These are phyloP conservation scores for Voacanga thouarsii DNA, from an alignment of 257 asterid genomes.

Conservation along the genomic window DNA sequence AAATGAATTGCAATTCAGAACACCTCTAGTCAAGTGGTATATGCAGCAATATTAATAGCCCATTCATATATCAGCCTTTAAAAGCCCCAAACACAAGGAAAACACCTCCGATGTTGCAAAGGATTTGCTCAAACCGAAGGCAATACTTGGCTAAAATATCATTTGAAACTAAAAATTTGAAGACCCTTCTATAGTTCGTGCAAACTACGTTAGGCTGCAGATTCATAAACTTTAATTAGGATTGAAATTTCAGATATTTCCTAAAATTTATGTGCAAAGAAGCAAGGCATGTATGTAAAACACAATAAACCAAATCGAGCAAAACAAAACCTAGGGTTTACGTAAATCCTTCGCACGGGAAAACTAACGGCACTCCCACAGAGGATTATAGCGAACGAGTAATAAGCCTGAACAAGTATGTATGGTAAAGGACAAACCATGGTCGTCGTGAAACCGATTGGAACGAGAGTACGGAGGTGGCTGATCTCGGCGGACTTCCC, in stretches of 20 bases:
- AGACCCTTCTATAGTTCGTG: neutral
- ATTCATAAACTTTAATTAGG: neutral
- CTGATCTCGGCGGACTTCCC: conserved; percentile 85
- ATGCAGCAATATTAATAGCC: neutral
- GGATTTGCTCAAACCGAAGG: neutral
- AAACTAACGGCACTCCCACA: neutral
- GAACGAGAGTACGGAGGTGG: conserved; percentile 68
- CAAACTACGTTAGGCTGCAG: neutral
- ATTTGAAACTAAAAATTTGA: neutral
- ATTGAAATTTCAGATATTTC: neutral
- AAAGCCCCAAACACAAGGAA: neutral
- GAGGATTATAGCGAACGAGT: neutral
- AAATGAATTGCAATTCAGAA: neutral
- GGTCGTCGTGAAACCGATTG: conserved; percentile 48
- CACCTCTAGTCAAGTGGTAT: neutral
- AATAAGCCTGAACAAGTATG: neutral
- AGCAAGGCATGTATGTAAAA: neutral
- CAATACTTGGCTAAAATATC: neutral
- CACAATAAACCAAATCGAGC: neutral
- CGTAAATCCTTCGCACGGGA: neutral
- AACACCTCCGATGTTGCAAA: neutral
- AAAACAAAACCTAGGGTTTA: conserved; percentile 1
- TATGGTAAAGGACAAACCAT: conserved; percentile 43
- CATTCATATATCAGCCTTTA: neutral
- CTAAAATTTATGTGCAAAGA: neutral